Evolutionary conservation across 1,284 basidiomycete genomes (phyloP), one percentile per base, ranked within the genome.

Genomic region (Cryptococcus sp.): DNA sequence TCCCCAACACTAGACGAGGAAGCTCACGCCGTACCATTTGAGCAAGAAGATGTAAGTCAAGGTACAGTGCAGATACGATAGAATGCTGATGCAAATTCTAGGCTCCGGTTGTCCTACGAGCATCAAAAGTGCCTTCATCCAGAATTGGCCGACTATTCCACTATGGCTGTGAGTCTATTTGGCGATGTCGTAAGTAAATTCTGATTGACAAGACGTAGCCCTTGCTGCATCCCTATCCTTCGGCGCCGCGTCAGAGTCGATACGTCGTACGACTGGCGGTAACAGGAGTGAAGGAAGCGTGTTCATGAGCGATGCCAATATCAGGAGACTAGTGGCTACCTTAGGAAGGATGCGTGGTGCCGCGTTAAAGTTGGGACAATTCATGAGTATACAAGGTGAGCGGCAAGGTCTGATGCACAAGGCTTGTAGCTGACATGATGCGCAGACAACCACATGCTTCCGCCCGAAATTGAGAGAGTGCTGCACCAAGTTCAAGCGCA

Each of bases 291-390:
- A 47, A n/a, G 75, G 76, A 0, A 77, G 73, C 39, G 75, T 92
- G 5, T 87, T 96, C 77, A 85, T 95, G 85, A 90, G 88, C 2
- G 91, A 94, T 73, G 86, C 88, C 1, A 96, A 99, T 72, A 84
- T 98, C 54, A 87, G 88, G 52, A 85, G 95, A 2, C 82, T 99
- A 0, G 95, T 99, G 0, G 87, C 88, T 10, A 97, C 96, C 71
- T 82, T 99, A 16, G 89, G 91, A 0, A 86, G 88, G 69, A 98
- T 99, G 95, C 84, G 95, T 19, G 95, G 95, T 0, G 95, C 96
- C 0, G 96, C 95, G 0, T 82, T 99, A 59, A 99, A 99, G 80
- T 80, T 99, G 1, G 95, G 95, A 0, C 96, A 99, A 73, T 99
- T 99, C 72, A 84, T 99, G 83, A 94, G 91, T 70, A 98, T 99